phyloP scores from a whole-genome alignment of 2,329 filamentous ascomycete species.

The Dothiorella sarmentorum region DNA sequence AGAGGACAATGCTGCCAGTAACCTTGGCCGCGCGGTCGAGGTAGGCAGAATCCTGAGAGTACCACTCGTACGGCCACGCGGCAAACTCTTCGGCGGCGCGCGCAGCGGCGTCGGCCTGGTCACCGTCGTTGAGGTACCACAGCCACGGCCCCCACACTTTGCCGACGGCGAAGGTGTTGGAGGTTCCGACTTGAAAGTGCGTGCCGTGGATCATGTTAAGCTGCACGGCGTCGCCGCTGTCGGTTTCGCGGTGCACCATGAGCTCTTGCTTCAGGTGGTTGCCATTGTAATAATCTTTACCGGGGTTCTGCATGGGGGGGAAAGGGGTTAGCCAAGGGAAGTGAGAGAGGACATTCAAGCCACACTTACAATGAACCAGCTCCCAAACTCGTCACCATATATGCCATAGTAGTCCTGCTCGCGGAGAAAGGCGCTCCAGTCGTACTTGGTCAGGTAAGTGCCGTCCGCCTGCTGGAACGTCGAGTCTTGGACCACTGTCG shows the following conservation, averaged over 20 bases:
- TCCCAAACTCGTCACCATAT: slow-evolving; percentile 49
- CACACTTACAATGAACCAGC: slow-evolving; percentile 48
- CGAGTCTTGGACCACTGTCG: slow-evolving; percentile 53
- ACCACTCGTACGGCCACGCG: slow-evolving; percentile 51
- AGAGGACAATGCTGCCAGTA: slow-evolving; percentile 43
- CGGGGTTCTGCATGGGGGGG: slow-evolving; percentile 18
- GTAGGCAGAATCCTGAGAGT: slow-evolving; percentile 45
- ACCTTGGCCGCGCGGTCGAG: slow-evolving; percentile 47
- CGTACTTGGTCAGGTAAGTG: slow-evolving; percentile 53
- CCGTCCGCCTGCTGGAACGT: slow-evolving; percentile 50
- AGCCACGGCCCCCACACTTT: slow-evolving; percentile 40
- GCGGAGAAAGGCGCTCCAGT: slow-evolving; percentile 42
- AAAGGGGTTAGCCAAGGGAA: not conserved
- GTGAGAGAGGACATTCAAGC: too few relatives aligned
- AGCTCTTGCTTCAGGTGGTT: slow-evolving; percentile 54
- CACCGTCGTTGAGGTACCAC: slow-evolving; percentile 48
- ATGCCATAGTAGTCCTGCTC: slow-evolving; percentile 49
- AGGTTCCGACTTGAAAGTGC: slow-evolving; percentile 41
- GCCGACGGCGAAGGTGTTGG: slow-evolving; percentile 39
- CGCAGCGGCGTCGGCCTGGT: slow-evolving; percentile 40
- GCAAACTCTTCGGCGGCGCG: slow-evolving; percentile 42
- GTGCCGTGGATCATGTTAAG: slow-evolving; percentile 56
- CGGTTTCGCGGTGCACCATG: slow-evolving; percentile 50
- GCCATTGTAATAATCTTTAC: slow-evolving; percentile 39
- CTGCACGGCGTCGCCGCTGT: slow-evolving; percentile 51